Conservation (phyloP, 805 yeast genomes). For the Ascoidea rubescens region DNA sequence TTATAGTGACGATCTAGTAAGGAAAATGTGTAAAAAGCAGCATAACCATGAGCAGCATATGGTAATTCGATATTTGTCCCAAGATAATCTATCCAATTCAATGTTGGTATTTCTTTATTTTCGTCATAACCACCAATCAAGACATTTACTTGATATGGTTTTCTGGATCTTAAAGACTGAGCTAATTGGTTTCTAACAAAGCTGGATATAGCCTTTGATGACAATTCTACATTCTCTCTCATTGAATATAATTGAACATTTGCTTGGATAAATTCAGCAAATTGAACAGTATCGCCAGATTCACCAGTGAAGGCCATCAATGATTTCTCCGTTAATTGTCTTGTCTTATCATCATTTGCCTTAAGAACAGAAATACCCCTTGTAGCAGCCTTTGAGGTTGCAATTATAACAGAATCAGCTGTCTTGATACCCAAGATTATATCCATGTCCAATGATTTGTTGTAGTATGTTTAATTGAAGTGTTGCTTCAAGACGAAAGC, state of each 20-base stretch:
- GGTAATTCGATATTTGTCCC: slow-evolving; percentile 89
- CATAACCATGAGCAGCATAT: slow-evolving; percentile 96
- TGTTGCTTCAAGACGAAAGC: too few species aligned
- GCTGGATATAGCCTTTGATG: slow-evolving; percentile 77
- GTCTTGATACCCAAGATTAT: slow-evolving; percentile 78
- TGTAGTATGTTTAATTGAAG: too few species aligned
- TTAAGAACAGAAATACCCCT: slow-evolving; percentile 79
- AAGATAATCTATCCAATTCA: slow-evolving; percentile 85
- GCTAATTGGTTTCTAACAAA: slow-evolving; percentile 85
- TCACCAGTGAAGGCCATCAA: slow-evolving; percentile 90
- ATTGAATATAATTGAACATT: slow-evolving; percentile 79
- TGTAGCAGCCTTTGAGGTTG: slow-evolving; percentile 90
- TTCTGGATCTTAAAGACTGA: slow-evolving; percentile 76
- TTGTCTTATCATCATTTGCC: slow-evolving; percentile 68
- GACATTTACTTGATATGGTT: slow-evolving; percentile 91
- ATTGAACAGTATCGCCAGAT: slow-evolving; percentile 84
- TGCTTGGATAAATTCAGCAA: slow-evolving; percentile 90
- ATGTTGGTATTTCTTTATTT: slow-evolving; percentile 41
- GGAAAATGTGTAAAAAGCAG: slow-evolving; percentile 90
- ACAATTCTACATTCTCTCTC: slow-evolving; percentile 70
- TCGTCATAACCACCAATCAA: slow-evolving; percentile 73
- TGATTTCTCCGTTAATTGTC: slow-evolving; percentile 58
- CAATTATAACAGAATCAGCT: slow-evolving; percentile 67
- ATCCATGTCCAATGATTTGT: slow-evolving; percentile 43
- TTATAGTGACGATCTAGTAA: slow-evolving; percentile 83